Evolutionary conservation across 148 eudicot genomes (phyloP), one percentile per base, ranked within the genome.

Genomic region (Silene latifolia): DNA sequence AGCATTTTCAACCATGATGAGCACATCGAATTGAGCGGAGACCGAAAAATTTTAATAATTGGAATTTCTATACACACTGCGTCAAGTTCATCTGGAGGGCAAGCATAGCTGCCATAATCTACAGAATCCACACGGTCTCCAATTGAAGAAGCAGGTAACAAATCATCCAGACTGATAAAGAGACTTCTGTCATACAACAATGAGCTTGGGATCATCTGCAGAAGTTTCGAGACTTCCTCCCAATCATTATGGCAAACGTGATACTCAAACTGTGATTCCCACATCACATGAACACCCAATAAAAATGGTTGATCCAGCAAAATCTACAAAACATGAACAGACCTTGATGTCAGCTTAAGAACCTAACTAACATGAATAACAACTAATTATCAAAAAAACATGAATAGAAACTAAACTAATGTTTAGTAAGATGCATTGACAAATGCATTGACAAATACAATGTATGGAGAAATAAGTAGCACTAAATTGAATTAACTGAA

Each of bases 201-300:
- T 62, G 85, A 87, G 72, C 83, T 79, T 72, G 98, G 98, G 74
- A 90, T 83, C 72, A 87, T 76, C 54, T 86, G 86, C 48, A 92
- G 79, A 78, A 95, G 93, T 80, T 80, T 85, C 54, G 84, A 87
- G 75, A 86, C 89, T 87, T 92, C 93, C 74, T 71, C 83, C 93
- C 93, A 92, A 72, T 95, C 89, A 82, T 89, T 90, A 82, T 90
- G 97, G 84, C 86, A 87, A 65, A 95, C 73, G 53, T 92, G 89
- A 74, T 89, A 95, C 80, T 95, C 98, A 81, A 92, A 87, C 87
- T 85, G 92, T 67, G 98, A 95, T 85, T 95, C 98, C 98, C 98
- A 95, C 82, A 81, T 83, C 66, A 89, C 85, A 79, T 89, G 85
- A 73, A 87, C 88, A 76, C 92, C 93, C 88, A 83, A 80, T 69